Percentiles rank a stretch among this genome's conserved stretches.
Evolutionary conservation across 2,329 filamentous ascomycete genomes (phyloP).

Genomic region (Fusarium foetens): DNA sequence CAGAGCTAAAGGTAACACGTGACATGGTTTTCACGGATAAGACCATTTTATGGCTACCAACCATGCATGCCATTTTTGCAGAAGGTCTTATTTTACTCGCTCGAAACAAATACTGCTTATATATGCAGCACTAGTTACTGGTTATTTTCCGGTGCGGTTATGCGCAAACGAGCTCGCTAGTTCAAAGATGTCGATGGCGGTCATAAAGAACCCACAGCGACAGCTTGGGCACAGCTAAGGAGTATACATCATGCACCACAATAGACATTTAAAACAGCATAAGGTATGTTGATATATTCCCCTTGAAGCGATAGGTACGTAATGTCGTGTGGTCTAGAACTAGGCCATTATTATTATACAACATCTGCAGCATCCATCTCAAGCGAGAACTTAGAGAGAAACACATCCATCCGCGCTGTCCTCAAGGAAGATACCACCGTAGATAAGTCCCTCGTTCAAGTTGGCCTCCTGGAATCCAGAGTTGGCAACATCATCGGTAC

Average conservation of each 20-base stretch:
- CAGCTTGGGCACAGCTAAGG: not conserved
- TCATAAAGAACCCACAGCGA: not conserved
- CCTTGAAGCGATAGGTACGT: not conserved
- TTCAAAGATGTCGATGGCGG: no score
- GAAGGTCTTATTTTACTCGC: not conserved
- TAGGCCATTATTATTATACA: not conserved
- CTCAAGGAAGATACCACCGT: slow-evolving; percentile 64
- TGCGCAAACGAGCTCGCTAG: not conserved
- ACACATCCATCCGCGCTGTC: slow-evolving; percentile 56
- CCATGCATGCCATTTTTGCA: not conserved
- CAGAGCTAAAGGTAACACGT: not conserved
- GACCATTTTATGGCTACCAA: not conserved
- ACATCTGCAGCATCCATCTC: not conserved
- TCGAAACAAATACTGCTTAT: not conserved
- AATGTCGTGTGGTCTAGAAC: not conserved
- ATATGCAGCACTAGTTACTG: not conserved
- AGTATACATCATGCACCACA: not conserved
- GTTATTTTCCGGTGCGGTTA: accelerated
- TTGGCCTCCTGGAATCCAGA: slow-evolving; percentile 58
- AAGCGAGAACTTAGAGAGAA: slow-evolving; percentile 8
- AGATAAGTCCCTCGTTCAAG: slow-evolving; percentile 64
- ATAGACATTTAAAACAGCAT: not conserved
- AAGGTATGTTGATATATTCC: not conserved
- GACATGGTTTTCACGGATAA: not conserved
- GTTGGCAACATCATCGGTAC: slow-evolving; percentile 58